Evolutionary conservation across 768 basidiomycete genomes (phyloP), one percentile per base, ranked within the genome.

Genomic region (Tephrocybe sp.): DNA sequence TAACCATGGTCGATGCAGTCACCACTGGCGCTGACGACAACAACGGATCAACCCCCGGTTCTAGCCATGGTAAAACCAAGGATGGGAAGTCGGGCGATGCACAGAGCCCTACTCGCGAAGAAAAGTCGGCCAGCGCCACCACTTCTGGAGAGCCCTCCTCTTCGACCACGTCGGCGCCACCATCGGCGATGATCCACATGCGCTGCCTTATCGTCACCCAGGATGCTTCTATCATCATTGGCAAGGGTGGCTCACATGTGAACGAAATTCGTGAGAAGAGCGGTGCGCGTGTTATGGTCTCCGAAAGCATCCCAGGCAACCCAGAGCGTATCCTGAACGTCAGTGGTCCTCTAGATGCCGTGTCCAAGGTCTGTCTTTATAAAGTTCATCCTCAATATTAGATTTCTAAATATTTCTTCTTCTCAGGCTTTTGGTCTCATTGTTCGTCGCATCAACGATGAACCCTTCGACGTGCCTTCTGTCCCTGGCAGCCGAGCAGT

Each of bases 261-360:
- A 98, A 97, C 62, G 97, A 99, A 71, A 98, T 99, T 56, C 80
- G 97, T 55, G 97, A 98, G 70, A 97, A 96, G 77, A 94, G 92
- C 58, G 93, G 93, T 38, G 95, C 96, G 12, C 81, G 93, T 43
- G 93, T 98, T 61, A 91, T 94, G 77, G 93, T 99, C 41, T 98
- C 94, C 17, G 97, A 99, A 74, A 93, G 93, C 65, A 98, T 98
- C 54, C 93, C 97, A 3, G 96, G 96, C 8, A 98, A 98, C 66
- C 97, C 97, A n/a, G 97, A 99, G 73, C 86, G 97, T 40, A 98
- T 99, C 58, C 76, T 99, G 61, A 95, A 95, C 65, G 95, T 99
- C 55, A 93, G 88, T 58, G 97, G 97, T 2, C 88, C 94, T 18
- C 80, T 99, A 45, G 97, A 99, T 63, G 95, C 97, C n/a, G 97